Base-by-base conservation (phyloP, 495 filamentous ascomycete genomes). In the Penicillium parvum region DNA sequence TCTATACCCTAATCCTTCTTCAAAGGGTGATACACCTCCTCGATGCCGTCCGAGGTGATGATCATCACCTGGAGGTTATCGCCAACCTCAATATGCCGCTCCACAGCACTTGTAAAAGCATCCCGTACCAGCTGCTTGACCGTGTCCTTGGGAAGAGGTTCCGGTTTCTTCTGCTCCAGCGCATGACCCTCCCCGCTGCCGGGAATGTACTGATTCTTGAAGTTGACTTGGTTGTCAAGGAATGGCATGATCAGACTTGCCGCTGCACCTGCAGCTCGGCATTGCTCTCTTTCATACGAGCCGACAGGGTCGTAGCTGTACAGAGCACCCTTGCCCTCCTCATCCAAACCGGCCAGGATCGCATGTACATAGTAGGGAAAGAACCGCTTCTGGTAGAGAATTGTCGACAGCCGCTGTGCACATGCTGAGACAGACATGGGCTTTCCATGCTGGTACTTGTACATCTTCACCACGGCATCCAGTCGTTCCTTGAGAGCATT, bases 171-270 rank as follows among this genome's bases (percentile, higher is more conserved):
- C 20, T 58, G 50, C 66, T 86, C 67, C 40, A 96, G 75, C 16
- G 80, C 85, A 64, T 92, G 86, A 27, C 90, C 90, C 53, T 78
- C 79, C 40, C 86, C 89, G 55, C 85, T 89, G n/a, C 82, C 84
- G 7, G 92, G 92, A 19, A 89, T 73, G 64, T 95, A 94, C 72
- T 97, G 92, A 64, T 98, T 98, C 77, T 97, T 97, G 76, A 89
- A 92, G 69, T 97, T 96, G 72, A 98, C 92, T 66, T 98, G 94
- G 63, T 97, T 98, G 65, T 98, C 92, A 61, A 98, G 73, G 75
- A 98, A 97, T 3, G 92, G 92, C 86, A 96, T 97, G 64, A 98
- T 98, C 69, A 98, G 72, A 52, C 88, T 95, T 26, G 88, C 85
- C 21, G 94, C 92, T n/a, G 92, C 89, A 41, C 92, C 92, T 14